Conservation (phyloP, 2,329 filamentous ascomycete species). For the Alternaria novae-zelandiae region DNA sequence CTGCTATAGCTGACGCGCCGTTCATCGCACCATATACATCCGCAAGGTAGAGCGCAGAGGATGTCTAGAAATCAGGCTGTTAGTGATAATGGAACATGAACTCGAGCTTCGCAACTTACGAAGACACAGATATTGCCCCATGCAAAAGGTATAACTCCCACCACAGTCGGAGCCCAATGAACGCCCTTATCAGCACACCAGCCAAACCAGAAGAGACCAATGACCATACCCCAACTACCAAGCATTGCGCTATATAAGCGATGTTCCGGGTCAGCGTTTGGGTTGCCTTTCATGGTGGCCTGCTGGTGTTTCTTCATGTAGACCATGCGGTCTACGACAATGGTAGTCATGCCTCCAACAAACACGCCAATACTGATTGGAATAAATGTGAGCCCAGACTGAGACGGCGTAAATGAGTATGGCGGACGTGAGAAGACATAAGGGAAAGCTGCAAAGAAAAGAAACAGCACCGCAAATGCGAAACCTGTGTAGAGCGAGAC, state of each 20-base stretch:
- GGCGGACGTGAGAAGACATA: slow-evolving; percentile 39
- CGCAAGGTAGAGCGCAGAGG: slow-evolving; percentile 35
- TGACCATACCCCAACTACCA: slow-evolving; percentile 60
- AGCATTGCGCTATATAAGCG: slow-evolving; percentile 66
- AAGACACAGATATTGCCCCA: slow-evolving; percentile 68
- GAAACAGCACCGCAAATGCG: slow-evolving; percentile 44
- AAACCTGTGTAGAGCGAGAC: slow-evolving; percentile 46
- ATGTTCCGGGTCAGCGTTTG: slow-evolving; percentile 59
- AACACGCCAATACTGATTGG: slow-evolving; percentile 42
- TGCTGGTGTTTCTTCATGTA: slow-evolving; percentile 44
- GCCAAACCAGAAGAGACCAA: slow-evolving; percentile 66
- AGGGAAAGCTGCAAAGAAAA: slow-evolving; percentile 46
- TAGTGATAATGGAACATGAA: background rate
- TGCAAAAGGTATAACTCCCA: slow-evolving; percentile 63
- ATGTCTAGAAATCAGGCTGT: slow-evolving; percentile 18
- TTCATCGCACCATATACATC: slow-evolving; percentile 44
- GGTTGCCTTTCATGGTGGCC: slow-evolving; percentile 32
- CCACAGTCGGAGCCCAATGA: slow-evolving; percentile 57
- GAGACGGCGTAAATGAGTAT: slow-evolving; percentile 37
- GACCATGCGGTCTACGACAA: slow-evolving; percentile 45
- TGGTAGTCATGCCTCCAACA: slow-evolving; percentile 33
- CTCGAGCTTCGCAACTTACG: slow-evolving; percentile 49
- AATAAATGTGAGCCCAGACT: slow-evolving; percentile 44
- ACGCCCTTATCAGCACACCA: slow-evolving; percentile 59
- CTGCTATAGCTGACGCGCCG: slow-evolving; percentile 47